phyloP scores from a whole-genome alignment of 164 flowering plant genomes.

The Tetrastigma voinierianum region DNA sequence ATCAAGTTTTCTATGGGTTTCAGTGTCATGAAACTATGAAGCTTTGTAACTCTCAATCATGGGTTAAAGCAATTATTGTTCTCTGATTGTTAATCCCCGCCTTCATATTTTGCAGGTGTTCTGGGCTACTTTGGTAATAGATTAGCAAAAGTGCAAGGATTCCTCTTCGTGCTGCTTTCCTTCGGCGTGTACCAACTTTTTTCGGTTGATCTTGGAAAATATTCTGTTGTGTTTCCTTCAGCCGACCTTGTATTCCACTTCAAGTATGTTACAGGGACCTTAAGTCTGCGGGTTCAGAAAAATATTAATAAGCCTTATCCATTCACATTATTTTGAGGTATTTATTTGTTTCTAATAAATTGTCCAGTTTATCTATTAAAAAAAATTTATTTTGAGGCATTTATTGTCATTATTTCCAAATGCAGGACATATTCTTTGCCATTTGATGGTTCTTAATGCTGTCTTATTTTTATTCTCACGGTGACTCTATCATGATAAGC shows the following conservation, averaged over 20 bases:
- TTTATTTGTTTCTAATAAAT: too few species aligned
- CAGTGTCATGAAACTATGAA: background rate
- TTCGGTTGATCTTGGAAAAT: conserved; percentile 86
- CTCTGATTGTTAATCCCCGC: background rate
- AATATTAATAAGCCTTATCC: conserved; percentile 83
- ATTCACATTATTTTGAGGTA: conserved; percentile 95
- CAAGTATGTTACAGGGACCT: conserved; percentile 84
- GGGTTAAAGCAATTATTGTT: background rate
- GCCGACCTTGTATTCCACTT: conserved; percentile 82
- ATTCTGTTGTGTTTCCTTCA: conserved; percentile 83
- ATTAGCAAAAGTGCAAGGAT: conserved; percentile 98
- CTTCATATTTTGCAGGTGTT: conserved; percentile 55
- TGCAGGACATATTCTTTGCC: background rate
- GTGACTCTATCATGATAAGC: background rate
- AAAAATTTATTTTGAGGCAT: too few species aligned
- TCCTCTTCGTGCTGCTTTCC: conserved; percentile 97
- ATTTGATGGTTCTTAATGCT: background rate
- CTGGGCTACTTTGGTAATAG: conserved; percentile 92
- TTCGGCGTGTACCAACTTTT: conserved; percentile 84
- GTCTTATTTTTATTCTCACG: background rate
- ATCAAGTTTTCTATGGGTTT: too few species aligned
- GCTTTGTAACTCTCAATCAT: background rate
- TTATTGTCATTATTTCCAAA: background rate
- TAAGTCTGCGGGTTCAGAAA: conserved; percentile 88
- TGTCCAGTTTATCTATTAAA: too few species aligned